Evolutionary conservation across 352 stramenopile species (phyloP).

Genomic region (Detonula confervacea): DNA sequence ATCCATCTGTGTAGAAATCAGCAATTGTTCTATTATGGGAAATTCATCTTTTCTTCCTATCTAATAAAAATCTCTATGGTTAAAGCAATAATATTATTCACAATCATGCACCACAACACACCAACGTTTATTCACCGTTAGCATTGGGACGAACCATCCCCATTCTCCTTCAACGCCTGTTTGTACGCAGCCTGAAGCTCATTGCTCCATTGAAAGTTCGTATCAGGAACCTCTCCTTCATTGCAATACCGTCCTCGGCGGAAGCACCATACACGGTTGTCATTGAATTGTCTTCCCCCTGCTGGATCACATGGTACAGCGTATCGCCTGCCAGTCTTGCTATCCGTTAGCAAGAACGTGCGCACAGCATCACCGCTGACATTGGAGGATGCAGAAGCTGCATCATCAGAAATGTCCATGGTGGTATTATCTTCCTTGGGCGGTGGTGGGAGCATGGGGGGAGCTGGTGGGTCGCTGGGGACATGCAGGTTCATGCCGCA

Average conservation of each 20-base stretch:
- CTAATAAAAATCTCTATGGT: not conserved
- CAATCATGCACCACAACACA: too few species aligned
- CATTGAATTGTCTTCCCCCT: constrained; percentile 81
- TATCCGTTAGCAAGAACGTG: constrained; percentile 82
- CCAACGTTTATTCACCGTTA: not conserved
- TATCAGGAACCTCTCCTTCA: constrained; percentile 71
- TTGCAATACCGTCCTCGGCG: constrained; percentile 75
- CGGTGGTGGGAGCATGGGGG: not conserved
- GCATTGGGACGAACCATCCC: constrained; percentile 10
- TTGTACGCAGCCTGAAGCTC: constrained; percentile 79
- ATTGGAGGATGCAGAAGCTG: constrained; percentile 48
- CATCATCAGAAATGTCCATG: constrained; percentile 58
- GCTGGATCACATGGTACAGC: constrained; percentile 77
- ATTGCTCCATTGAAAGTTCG: constrained; percentile 80
- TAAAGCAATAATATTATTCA: too few species aligned
- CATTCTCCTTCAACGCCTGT: constrained; percentile 47
- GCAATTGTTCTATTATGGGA: too few species aligned
- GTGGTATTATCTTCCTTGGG: constrained; percentile 29
- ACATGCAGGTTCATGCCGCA: constrained; percentile 60
- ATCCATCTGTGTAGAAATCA: too few species aligned
- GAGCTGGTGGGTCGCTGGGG: constrained; percentile 20
- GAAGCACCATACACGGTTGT: constrained; percentile 83
- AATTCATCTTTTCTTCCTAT: too few species aligned
- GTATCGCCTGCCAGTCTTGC: constrained; percentile 72
- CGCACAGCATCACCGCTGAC: constrained; percentile 54